Evolutionary conservation across 495 filamentous ascomycete genomes (phyloP), one percentile per base, ranked within the genome.

Genomic region (Talaromyces ruber): DNA sequence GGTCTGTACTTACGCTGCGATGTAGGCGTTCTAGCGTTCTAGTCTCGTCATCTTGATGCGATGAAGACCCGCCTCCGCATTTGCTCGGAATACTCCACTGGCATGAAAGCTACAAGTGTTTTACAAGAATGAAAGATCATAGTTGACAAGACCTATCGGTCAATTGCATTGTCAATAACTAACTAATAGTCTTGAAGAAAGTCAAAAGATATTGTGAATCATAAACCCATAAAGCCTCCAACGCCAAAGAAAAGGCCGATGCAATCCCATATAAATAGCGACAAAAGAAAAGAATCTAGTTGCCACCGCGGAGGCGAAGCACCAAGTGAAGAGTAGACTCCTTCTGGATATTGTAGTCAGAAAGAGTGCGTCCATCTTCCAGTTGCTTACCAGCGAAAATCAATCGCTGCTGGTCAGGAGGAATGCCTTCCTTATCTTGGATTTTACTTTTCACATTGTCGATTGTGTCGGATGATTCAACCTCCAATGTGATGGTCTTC

Each of bases 301-400:
- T 62, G 14, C 60, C 60, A 62, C 60, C 91, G 80, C 91, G 90
- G 64, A 95, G 86, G 75, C 91, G 88, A 64, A 95, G 84, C 60
- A 94, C 91, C 77, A 95, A 76, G 73, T 95, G 91, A 29, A 95
- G 84, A 2, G 91, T 95, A 66, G 84, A 87, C 81, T 95, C 91
- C 82, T 95, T 94, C 81, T 95, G 91, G 67, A 95, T 95, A 76
- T 95, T 95, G 84, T 95, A 95, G 70, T 95, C 91, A 59, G 86
- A 89, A 59, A 94, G 76, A 5, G 90, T 91, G 53, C 88, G 82
- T 4, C 91, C 91, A 73, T 95, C 91, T 71, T 95, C 91, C 64
- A 95, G 75, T 79, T 94, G 90, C 82, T 94, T 94, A 68, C 90
- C 90, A 74, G 90, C 90, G 69, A 94, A 94, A 77, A 94, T 94